Base-by-base conservation (phyloP, 2,329 filamentous ascomycete species). In the Colletotrichum nymphaeae region DNA sequence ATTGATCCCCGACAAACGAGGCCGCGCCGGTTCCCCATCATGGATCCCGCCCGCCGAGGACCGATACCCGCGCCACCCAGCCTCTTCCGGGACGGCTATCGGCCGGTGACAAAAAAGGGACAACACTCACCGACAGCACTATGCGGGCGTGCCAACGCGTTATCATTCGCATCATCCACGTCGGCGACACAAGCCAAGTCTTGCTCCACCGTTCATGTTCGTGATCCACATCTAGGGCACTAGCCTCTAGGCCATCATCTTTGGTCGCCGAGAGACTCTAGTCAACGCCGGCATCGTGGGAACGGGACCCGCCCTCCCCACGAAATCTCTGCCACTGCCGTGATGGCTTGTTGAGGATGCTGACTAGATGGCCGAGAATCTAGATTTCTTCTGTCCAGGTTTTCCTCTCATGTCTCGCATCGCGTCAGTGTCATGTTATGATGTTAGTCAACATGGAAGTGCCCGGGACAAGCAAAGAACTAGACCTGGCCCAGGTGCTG, bases 1-100 rank as follows among this genome's bases (percentile, higher is more conserved):
- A 64, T 60, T 19, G 22, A 49, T 70, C 55, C 59, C 70, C 67
- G 60, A 70, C 67, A 70, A 57, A 70, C 60, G 70, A 67, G 67
- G 67, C 70, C 67, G 70, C 55, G 67, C 60, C 60, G 28, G 42
- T 32, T 58, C 56, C 19, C 56, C 32, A 19, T 46, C 66, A 66
- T 64, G 49, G 56, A 70, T 60, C 70, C 60, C 67, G 46, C 46
- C 2, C 62, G 14, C 62, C 46, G 46, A 42, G 52, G 8, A 32
- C 70, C 70, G 70, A 73, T 30, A 73, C 28, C 70, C 70, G 70
- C 67, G 70, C 60, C 14, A 9, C 16, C 49, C 32, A 42, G 26
- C 5, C 60, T 8, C 22, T 55, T 24, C 70, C 60, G 70, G 60
- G 57, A 52, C 70, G 70, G 70, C 70, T 73, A 28, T 73, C 70